Evolutionary conservation across 108 stramenopile species (phyloP).

Genomic region (Skeletonema menzelii): DNA sequence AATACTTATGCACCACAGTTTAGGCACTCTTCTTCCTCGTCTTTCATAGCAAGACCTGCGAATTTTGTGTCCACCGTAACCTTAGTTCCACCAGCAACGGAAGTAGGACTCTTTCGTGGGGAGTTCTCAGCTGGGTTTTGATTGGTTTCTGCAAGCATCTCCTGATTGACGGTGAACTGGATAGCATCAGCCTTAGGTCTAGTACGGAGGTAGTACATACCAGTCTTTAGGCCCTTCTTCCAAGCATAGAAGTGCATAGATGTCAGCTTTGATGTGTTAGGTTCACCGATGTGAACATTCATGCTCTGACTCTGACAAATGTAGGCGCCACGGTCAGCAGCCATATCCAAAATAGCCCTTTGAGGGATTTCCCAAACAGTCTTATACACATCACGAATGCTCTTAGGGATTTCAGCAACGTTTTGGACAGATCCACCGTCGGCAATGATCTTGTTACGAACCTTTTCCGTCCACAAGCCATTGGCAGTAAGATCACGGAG

Average conservation of each 20-base stretch:
- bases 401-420: slow-evolving; percentile 89
- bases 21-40: slow-evolving; percentile 87
- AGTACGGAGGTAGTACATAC: slow-evolving; percentile 99
- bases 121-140: slow-evolving; percentile 40
- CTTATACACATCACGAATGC: slow-evolving; percentile 96
- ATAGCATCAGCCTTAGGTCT: slow-evolving; percentile 99
- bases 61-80: slow-evolving; percentile 36
- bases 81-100: slow-evolving; percentile 28
- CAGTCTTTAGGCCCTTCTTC: slow-evolving; percentile 99
- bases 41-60: slow-evolving; percentile 57
- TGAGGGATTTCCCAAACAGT: slow-evolving; percentile 99
- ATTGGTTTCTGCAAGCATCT: slow-evolving; percentile 65
- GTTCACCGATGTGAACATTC: slow-evolving; percentile 99
- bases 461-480: slow-evolving; percentile 95
- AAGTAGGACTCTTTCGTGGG: slow-evolving; percentile 29
- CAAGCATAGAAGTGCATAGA: slow-evolving; percentile 99
- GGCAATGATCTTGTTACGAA: slow-evolving; percentile 97
- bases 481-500: slow-evolving; percentile 92
- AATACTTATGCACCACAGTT: slow-evolving; percentile 86
- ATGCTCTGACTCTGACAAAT: slow-evolving; percentile 99
- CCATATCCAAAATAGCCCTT: slow-evolving; percentile 94
- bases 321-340: slow-evolving; percentile 98
- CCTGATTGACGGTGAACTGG: slow-evolving; percentile 98
- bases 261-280: slow-evolving; percentile 91
- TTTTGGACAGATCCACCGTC: slow-evolving; percentile 96